Evolutionary conservation across 768 basidiomycete species (phyloP).

Genomic region (Mycena leptocephala): DNA sequence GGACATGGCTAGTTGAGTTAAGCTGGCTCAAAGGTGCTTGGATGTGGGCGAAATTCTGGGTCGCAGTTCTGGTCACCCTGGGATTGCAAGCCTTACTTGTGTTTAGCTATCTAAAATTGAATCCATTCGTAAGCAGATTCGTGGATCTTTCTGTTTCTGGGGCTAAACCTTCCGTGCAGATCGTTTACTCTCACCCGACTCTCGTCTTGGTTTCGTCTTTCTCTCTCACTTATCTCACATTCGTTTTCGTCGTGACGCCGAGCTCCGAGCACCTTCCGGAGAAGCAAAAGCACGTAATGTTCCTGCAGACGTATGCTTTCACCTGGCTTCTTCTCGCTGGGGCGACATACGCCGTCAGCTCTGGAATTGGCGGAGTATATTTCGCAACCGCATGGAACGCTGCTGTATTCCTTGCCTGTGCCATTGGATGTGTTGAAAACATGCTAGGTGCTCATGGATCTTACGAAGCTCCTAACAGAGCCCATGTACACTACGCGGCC

Average conservation of each 20-base stretch:
- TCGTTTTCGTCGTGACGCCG: constrained; percentile 59
- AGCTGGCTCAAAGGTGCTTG: constrained; percentile 53
- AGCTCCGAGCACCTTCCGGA: constrained; percentile 48
- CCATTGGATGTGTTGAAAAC: constrained; percentile 56
- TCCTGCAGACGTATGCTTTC: constrained; percentile 69
- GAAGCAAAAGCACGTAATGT: constrained; percentile 67
- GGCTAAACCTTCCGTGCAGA: constrained; percentile 54
- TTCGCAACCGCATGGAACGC: constrained; percentile 72
- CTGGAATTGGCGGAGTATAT: constrained; percentile 69
- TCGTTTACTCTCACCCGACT: constrained; percentile 72
- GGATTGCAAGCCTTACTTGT: constrained; percentile 66
- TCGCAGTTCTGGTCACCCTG: constrained; percentile 64
- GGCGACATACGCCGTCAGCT: constrained; percentile 61
- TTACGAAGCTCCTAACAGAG: constrained; percentile 23
- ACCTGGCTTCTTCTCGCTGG: constrained; percentile 73
- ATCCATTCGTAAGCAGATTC: constrained; percentile 26
- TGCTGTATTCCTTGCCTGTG: constrained; percentile 61
- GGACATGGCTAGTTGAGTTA: constrained; percentile 44
- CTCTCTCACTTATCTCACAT: constrained; percentile 66
- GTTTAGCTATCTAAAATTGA: constrained; percentile 59
- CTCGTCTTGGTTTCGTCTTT: constrained; percentile 65
- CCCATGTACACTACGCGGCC: constrained; percentile 45
- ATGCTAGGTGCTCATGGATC: constrained; percentile 34
- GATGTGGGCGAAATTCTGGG: constrained; percentile 76
- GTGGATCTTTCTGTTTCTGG: neutral